A percentile compares a stretch with the other conserved stretches of the same genome.
phyloP scores from a whole-genome alignment of 2,329 filamentous ascomycete genomes.

The Sporothrix brunneoviolacea region DNA sequence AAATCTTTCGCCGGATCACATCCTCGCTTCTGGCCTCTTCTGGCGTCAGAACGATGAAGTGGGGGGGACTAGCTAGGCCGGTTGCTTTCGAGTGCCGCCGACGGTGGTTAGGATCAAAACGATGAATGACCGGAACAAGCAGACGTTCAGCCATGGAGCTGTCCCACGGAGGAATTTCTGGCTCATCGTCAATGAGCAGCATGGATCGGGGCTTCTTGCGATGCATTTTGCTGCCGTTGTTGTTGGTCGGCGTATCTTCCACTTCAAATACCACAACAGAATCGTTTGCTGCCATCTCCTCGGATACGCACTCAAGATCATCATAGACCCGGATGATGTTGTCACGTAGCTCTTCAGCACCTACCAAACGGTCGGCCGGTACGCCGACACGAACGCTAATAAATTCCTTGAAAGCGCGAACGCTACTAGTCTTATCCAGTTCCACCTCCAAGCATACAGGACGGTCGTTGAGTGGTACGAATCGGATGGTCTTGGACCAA shows the following conservation, averaged over 20 bases:
- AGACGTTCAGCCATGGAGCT: conserved; percentile 58
- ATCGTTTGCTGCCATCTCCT: conserved; percentile 62
- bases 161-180: conserved; percentile 47
- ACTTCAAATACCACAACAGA: conserved; percentile 69
- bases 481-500: conserved; percentile 69
- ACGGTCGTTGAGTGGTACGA: conserved; percentile 65
- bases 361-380: conserved; percentile 60
- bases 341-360: conserved; percentile 72
- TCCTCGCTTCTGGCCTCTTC: conserved; percentile 65
- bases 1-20: conserved; percentile 68
- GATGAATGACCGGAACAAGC: conserved; percentile 66
- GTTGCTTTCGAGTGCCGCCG: conserved; percentile 8
- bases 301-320: conserved; percentile 59
- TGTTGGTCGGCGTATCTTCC: conserved; percentile 72
- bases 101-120: conserved; percentile 30
- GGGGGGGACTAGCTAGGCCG: conserved; percentile 39
- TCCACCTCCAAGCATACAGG: conserved; percentile 73
- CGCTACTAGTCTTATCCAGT: conserved; percentile 66
- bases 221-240: conserved; percentile 46
- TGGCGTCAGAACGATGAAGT: conserved; percentile 68
- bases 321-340: conserved; percentile 85
- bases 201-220: conserved; percentile 45
- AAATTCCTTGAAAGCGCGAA: conserved; percentile 62
- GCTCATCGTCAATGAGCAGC: conserved; percentile 41
- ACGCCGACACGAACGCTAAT: conserved; percentile 63